These are phyloP conservation scores for Atkinsonella texensis DNA, from an alignment of 2,329 filamentous ascomycete species.

Conservation along the genomic window DNA sequence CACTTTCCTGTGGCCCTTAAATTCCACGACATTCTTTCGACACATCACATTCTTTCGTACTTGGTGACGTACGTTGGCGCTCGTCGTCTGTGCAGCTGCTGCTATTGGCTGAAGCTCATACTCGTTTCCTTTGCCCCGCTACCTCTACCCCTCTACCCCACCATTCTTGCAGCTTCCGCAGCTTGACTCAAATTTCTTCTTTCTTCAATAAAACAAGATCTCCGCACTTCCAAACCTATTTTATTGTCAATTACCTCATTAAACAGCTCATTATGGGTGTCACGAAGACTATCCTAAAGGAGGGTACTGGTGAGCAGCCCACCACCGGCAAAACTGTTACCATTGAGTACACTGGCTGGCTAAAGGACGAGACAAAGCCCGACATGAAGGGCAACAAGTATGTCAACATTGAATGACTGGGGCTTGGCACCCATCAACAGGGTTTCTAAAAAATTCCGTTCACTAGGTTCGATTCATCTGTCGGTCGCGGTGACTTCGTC, in stretches of 20 bases:
- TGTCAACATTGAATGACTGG: slow-evolving; percentile 18
- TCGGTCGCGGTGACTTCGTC: slow-evolving; percentile 63
- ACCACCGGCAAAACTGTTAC: slow-evolving; percentile 57
- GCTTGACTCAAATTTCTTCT: background rate
- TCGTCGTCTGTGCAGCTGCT: background rate
- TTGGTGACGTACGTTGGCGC: background rate
- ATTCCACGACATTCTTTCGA: background rate
- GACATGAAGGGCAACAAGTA: slow-evolving; percentile 62
- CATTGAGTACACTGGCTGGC: slow-evolving; percentile 85
- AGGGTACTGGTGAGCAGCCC: slow-evolving; percentile 54
- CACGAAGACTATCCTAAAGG: slow-evolving; percentile 48
- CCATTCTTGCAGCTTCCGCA: background rate
- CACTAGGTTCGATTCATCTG: slow-evolving; percentile 76
- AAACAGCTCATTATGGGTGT: slow-evolving; percentile 51
- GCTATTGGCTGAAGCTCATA: slow-evolving; percentile 1
- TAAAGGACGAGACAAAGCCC: slow-evolving; percentile 53
- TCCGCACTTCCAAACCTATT: background rate
- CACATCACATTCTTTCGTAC: background rate
- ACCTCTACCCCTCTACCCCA: slow-evolving; percentile 1
- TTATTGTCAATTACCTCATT: background rate
- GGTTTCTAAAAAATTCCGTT: background rate
- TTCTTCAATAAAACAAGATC: background rate
- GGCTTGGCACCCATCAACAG: background rate
- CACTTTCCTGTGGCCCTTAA: too few relatives aligned
- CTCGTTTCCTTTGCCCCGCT: background rate